Evolutionary conservation across 179 eudicot species (phyloP), one percentile per base, ranked within the genome.

Genomic region (Spinacia oleracea): DNA sequence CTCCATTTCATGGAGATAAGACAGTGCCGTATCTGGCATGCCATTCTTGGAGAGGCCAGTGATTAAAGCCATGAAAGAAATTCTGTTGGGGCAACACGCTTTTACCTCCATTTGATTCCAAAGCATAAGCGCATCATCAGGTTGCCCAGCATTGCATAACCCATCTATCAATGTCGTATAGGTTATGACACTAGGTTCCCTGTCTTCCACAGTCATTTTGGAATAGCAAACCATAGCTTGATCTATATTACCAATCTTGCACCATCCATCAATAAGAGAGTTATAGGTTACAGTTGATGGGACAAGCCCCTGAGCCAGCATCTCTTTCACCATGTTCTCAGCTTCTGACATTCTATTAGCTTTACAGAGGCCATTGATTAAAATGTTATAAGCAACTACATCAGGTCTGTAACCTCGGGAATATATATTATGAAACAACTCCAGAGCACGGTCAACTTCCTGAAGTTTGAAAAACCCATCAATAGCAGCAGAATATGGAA

Each of bases 221-320:
- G 89, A 81, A 60, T 88, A 83, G 77, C 83, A 91, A 72, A 69
- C 31, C 78, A 86, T 73, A 46, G 97, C 98, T 59, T 74, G 78
- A 66, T 93, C 92, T 71, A 83, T 75, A 53, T 93, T 80, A 72
- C 89, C 89, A 76, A 25, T 81, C 83, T 90, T 92, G 82, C 97
- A 94, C 91, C 91, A 94, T 62, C 94, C 97, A 75, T 94, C 89
- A 56, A 94, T 94, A 31, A 94, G 84, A 46, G 86, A 83, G 83
- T 94, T 94, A 83, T 93, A 94, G 29, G 98, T 93, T 79, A 91
- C 90, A 16, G 88, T 88, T 3, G 98, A 92, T 68, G 98, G 98
- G 80, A 88, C 79, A 84, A 92, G 91, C 25, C 94, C 91, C 73
- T 87, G 85, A 20, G 76, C 83, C 72, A 87, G 73, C 91, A 94